These are phyloP conservation scores for Prototheca stagnorum DNA, from an alignment of 163 green algal genomes.

Conservation along the genomic window DNA sequence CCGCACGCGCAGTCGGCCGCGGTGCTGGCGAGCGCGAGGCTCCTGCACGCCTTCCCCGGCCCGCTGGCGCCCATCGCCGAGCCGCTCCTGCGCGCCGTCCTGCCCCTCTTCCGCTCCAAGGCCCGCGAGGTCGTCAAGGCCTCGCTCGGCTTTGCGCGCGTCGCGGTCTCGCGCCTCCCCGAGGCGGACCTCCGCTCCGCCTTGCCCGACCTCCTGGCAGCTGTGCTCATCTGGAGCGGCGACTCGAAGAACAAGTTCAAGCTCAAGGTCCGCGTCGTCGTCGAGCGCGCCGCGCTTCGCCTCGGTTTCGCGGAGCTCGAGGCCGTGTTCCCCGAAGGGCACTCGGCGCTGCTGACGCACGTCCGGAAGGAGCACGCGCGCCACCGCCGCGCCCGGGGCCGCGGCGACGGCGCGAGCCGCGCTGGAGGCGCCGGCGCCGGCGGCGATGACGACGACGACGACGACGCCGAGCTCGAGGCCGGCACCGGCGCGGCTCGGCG, in stretches of 20 bases:
- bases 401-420: slow-evolving; percentile 3
- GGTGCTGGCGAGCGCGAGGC: slow-evolving; percentile 65
- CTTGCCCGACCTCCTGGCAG: slow-evolving; percentile 63
- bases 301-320: slow-evolving; percentile 71
- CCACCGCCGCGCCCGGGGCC: not conserved
- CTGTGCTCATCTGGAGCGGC: slow-evolving; percentile 74
- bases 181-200: slow-evolving; percentile 44
- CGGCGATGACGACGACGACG: slow-evolving; percentile 3
- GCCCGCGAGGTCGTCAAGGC: slow-evolving; percentile 82
- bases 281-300: slow-evolving; percentile 73
- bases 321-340: slow-evolving; percentile 46
- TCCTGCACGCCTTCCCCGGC: slow-evolving; percentile 78
- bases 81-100: slow-evolving; percentile 60
- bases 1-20: slow-evolving; percentile 55
- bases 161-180: slow-evolving; percentile 59
- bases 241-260: slow-evolving; percentile 96
- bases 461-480: not conserved
- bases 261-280: slow-evolving; percentile 77
- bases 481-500: too few species aligned
- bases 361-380: slow-evolving; percentile 53
- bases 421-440: slow-evolving; percentile 6
- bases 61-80: slow-evolving; percentile 31
- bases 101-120: slow-evolving; percentile 71
- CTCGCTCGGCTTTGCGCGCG: slow-evolving; percentile 84
- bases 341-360: slow-evolving; percentile 71